Evolutionary conservation across 495 filamentous ascomycete genomes (phyloP).

Genomic region (Neurospora pannonica): DNA sequence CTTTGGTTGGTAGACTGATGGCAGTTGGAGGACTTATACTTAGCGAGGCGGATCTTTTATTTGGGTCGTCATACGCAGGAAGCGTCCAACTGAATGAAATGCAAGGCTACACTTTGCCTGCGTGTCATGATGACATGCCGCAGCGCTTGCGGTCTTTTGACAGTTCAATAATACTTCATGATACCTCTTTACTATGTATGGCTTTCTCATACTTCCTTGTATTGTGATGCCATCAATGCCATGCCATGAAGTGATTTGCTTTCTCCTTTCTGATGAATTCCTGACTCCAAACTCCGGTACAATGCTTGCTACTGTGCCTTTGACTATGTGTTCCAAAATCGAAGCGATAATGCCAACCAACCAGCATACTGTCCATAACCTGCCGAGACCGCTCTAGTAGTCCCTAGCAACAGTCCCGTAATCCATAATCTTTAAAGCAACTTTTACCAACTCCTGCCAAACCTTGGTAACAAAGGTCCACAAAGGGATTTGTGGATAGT

Average conservation of each 20-base stretch:
- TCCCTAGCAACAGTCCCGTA: slow-evolving; percentile 19
- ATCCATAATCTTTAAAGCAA: slow-evolving; percentile 19
- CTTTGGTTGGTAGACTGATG: slow-evolving; percentile 2
- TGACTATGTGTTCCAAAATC: neutral
- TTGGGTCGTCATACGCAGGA: slow-evolving; percentile 10
- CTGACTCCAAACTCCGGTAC: slow-evolving; percentile 2
- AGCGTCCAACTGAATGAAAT: slow-evolving; percentile 8
- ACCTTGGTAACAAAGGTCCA: slow-evolving; percentile 43
- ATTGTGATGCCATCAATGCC: neutral
- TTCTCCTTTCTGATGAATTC: neutral
- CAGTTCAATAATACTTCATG: slow-evolving; percentile 10
- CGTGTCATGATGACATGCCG: slow-evolving; percentile 14
- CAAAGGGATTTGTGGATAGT: slow-evolving; percentile 54
- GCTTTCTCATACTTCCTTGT: neutral
- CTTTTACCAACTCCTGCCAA: slow-evolving; percentile 23
- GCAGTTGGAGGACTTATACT: slow-evolving; percentile 9
- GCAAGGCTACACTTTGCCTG: slow-evolving; percentile 14
- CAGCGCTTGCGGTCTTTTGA: slow-evolving; percentile 12
- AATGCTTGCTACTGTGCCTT: neutral
- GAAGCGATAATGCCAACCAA: neutral
- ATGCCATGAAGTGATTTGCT: neutral
- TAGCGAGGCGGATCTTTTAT: slow-evolving; percentile 12
- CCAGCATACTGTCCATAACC: neutral
- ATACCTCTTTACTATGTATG: neutral
- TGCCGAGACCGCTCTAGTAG: slow-evolving; percentile 3